phyloP scores from a whole-genome alignment of 2,329 filamentous ascomycete species.

The Fusarium concolor region DNA sequence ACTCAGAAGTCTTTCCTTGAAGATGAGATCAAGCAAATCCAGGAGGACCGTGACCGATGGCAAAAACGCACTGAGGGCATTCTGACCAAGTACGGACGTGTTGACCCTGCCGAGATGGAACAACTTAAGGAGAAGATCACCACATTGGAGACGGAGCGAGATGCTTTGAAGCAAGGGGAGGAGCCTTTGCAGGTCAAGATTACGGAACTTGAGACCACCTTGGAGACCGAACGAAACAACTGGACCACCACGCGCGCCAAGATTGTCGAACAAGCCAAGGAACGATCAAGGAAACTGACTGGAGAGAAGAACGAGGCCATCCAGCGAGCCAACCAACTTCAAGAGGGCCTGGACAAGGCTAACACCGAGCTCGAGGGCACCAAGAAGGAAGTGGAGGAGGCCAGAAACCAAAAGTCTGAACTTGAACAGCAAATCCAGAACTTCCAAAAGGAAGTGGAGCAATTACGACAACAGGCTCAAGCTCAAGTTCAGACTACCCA shows the following conservation, averaged over 20 bases:
- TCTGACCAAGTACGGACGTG: constrained; percentile 93
- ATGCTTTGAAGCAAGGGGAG: constrained; percentile 64
- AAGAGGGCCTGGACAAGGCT: constrained; percentile 61
- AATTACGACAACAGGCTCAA: constrained; percentile 52
- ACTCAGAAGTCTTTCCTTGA: constrained; percentile 84
- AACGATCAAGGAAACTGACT: constrained; percentile 65
- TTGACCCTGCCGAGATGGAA: constrained; percentile 93
- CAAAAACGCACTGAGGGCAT: constrained; percentile 97
- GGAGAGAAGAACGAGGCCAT: constrained; percentile 65
- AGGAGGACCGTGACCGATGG: constrained; percentile 93
- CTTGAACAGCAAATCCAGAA: constrained; percentile 58
- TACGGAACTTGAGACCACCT: constrained; percentile 60
- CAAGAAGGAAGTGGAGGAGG: constrained; percentile 52
- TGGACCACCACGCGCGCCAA: constrained; percentile 66
- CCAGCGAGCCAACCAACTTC: constrained; percentile 64
- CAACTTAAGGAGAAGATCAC: constrained; percentile 83
- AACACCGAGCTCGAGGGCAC: constrained; percentile 67
- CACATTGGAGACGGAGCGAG: constrained; percentile 72
- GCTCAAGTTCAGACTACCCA: constrained; percentile 50
- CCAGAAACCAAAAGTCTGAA: constrained; percentile 49
- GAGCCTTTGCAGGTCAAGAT: constrained; percentile 66
- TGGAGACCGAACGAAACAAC: constrained; percentile 66
- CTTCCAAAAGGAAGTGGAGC: constrained; percentile 58
- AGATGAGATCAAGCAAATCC: constrained; percentile 87
- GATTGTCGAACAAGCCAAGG: constrained; percentile 72